Evolutionary conservation across 2,329 filamentous ascomycete genomes (phyloP), one percentile per base, ranked within the genome.

Genomic region (Cordyceps fumosorosea): DNA sequence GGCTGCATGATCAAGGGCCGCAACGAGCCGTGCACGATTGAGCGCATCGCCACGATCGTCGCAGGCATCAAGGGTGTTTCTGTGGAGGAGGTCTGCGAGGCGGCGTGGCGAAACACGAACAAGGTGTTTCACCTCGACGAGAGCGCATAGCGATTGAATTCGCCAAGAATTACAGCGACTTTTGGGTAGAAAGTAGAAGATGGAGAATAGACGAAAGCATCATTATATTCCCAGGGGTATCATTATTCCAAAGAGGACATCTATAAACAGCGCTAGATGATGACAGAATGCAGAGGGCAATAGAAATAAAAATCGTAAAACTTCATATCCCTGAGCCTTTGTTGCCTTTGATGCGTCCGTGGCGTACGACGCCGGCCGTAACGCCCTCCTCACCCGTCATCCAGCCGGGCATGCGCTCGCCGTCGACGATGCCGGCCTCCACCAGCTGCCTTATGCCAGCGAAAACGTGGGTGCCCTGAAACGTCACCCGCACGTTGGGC

Each of bases 1-100:
- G 93, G 93, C 0, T 82, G 82, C 47, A 93, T 97, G 90, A 84
- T 99, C 59, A 99, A 98, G 77, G 91, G 93, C 0, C 85, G 95
- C 64, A 99, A 99, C 72, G 95, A 99, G 75, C 91, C 93, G 11
- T 93, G 89, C 68, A 89, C 84, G 59, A 97, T 99, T 66, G 86
- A 88, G 66, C 86, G 89, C 59, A 90, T 99, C 16, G 95, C 91
- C n/a, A 87, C 89, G 73, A 90, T 93, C 57, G 87, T 99, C 66
- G 93, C 95, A 1, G 86, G 83, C 48, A 89, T 98, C 66, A 97
- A 96, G 75, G 90, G 84, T 0, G 80, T 96, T 4, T 76, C 81
- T 4, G 82, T 96, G 0, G 87, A 96, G 70, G 89, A 93, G 71
- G 88, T 99, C 22, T 91, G 88, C 70, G 91, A 97, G 76, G 88